Evolutionary conservation across 2,329 filamentous ascomycete species (phyloP), one percentile per base, ranked within the genome.

Genomic region (Stagonosporopsis cucurbitacearum): DNA sequence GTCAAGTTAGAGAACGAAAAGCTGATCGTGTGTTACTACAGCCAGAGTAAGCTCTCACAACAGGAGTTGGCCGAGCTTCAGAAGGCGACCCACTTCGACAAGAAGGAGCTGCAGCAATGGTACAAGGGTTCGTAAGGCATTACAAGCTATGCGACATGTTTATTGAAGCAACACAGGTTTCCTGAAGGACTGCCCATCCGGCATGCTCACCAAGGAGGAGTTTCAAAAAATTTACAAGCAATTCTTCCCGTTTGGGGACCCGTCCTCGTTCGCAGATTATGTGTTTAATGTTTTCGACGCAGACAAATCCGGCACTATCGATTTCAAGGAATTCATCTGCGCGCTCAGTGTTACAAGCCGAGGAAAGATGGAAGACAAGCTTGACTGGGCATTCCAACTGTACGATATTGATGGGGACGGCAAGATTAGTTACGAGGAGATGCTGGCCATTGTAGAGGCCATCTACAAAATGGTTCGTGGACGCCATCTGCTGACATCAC

Each of bases 181-280:
- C 81, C 84, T 98, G 59, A 98, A 98, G 82, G 95, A 99, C 79
- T 99, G 95, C 79, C 95, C 95, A 4, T 93, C 91, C 37, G 95
- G 95, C 77, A 96, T 92, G 83, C 89, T 99, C 76, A 95, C 91
- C 71, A 99, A 98, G 80, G 90, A 96, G 74, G 95, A 99, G 78
- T 99, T 99, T 78, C 95, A 98, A 79, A 98, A 98, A 81, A 99
- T 99, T 72, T 99, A 99, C 80, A 91, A 95, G 70, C 95, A 98
- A 78, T 99, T 99, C 85, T 99, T 99, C 78, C 95, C 95, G 13
- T 98, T 98, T 72, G 95, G 95, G 66, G 95, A 99, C 76, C 95
- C 95, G 3, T 96, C 92, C 23, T 95, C 91, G 2, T 99, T 99
- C 75, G 95, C 95, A 75, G 94, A 98, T 80, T 98, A 98, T 76